Base-by-base conservation (phyloP, 345 rosid genomes). In the Linum tenue region DNA sequence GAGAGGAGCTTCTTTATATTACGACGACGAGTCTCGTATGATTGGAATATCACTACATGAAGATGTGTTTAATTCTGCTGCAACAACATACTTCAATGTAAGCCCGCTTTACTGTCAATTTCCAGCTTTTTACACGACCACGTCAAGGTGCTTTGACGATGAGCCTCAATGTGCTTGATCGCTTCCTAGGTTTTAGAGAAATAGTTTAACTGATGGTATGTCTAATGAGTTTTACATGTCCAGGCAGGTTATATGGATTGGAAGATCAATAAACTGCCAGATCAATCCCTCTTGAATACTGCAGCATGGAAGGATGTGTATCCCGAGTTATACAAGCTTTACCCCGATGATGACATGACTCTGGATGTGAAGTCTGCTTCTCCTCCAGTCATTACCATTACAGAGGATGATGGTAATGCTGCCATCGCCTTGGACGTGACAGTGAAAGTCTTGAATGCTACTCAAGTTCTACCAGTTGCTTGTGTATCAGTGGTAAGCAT, bases 241-340 rank as follows among this genome's bases (percentile, higher is more conserved):
- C 83, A 90, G 97, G 86, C 77, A 40, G 82, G 83, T 72, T 67
- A 67, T 72, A 78, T 88, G 92, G 79, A 78, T 62, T 75, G 81
- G 84, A 76, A 56, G 15, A 68, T 88, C 39, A 80, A 76, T 37
- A 60, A 80, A 66, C 60, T 79, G 57, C 77, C 77, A 7, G 77
- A 84, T 62, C 80, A 84, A 53, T 79, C 90, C 15, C 43, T 79
- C 56, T 68, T 82, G 63, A 86, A 84, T 83, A 90, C 97, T 58
- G 74, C 82, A 14, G 87, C 82, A 39, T 90, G 92, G 92, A 82
- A 76, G 66, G 64, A 70, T 66, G 71, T 86, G 16, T 73, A 81
- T 68, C 95, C 97, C 64, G 74, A 78, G 64, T 77, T 90, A 15
- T 88, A 84, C 68, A 68, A 31, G 56, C 83, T 58, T 43, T 88